Evolutionary conservation across 768 basidiomycete genomes (phyloP), one percentile per base, ranked within the genome.

Genomic region (Boletus subparvulus): DNA sequence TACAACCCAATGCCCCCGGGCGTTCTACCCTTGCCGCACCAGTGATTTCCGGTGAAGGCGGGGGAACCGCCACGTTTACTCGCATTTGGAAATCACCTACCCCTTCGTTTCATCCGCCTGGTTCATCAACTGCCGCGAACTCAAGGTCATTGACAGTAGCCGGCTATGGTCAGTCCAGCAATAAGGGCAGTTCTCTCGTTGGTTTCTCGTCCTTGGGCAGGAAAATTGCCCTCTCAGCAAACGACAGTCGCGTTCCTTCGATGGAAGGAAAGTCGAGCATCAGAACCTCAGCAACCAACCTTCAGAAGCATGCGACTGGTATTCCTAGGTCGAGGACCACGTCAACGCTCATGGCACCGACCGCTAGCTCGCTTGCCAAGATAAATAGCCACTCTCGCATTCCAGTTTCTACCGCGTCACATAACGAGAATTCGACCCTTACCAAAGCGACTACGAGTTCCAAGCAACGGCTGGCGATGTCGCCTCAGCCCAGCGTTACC

Each of bases 321-420:
- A 61, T 65, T 37, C 61, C 63, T 2, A 57, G 67, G 40, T 64
- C 54, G 14, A 71, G 76, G 36, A 71, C 69, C 0, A 72, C 73
- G 8, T 81, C 83, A 3, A 80, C 85, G 37, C 74, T 91, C 13
- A 73, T 87, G 49, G 88, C 88, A 1, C 89, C 89, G 0, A 91
- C 89, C 1, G 88, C 86, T 2, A 89, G 88, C 62, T 91, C 89
- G 2, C 73, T 90, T 24, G 89, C 89, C 3, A 88, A 84, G 74
- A 75, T 67, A 24, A 74, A 58, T 37, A 52, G 40, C 13, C 63
- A 64, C 24, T 54, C 69, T 33, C 69, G 67, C 13, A 61, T 65
- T 41, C 68, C 72, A 24, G 61, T 62, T 40, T 53, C 71, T 10
- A 41, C 49, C 24, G 36, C 55, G 43, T 46, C 62, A 9, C 35